Conservation (phyloP, 345 rosid species). For the Salix udensis region DNA sequence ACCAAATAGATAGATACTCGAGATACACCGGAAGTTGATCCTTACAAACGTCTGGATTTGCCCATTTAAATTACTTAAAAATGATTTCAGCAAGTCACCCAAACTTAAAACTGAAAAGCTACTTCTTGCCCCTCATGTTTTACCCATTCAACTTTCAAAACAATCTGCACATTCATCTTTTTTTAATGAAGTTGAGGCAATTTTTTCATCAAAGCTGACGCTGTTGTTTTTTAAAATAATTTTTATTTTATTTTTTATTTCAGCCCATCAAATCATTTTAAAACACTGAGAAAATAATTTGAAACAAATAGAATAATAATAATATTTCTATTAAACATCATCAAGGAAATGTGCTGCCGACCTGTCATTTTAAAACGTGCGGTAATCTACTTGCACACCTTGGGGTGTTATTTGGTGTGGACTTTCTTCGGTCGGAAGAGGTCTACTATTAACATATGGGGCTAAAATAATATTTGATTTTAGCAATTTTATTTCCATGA, state of each 20-base stretch:
- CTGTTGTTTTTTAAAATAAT: no score
- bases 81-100: constrained; percentile 24
- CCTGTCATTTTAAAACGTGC: constrained; percentile 1
- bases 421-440: constrained; percentile 25
- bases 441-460: constrained; percentile 18
- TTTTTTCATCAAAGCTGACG: no score
- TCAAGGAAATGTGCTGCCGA: not conserved
- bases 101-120: constrained; percentile 19
- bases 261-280: no score
- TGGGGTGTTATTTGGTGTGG: not conserved
- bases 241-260: no score
- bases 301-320: no score
- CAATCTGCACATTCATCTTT: not conserved
- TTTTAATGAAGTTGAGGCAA: constrained; percentile 3
- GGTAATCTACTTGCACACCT: constrained; percentile 1
- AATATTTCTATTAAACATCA: not conserved
- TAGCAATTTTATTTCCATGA: not conserved
- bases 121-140: not conserved
- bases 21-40: not conserved
- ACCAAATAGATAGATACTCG: constrained; percentile 7
- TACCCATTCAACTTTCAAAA: not conserved
- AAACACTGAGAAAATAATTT: no score
- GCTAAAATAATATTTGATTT: constrained; percentile 8
- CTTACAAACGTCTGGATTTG: not conserved
- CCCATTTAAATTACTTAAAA: constrained; percentile 1